Evolutionary conservation across 1,284 basidiomycete species (phyloP).

Genomic region (Melampsora larici-populina): DNA sequence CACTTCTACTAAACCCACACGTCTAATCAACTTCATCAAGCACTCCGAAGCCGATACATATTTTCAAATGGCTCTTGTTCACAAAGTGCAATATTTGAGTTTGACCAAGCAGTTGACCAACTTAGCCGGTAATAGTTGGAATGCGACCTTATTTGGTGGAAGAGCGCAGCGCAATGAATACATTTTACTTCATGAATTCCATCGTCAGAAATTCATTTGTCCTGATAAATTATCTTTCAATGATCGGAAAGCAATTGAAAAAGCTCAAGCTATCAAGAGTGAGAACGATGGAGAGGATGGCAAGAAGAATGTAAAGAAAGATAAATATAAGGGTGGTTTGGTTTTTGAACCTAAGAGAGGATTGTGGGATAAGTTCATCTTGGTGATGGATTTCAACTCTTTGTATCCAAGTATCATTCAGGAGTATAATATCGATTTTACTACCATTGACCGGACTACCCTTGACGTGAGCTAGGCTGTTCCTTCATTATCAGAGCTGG

Average conservation of each 20-base stretch:
- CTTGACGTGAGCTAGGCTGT: conserved; percentile 62
- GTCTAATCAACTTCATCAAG: conserved; percentile 78
- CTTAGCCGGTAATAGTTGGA: conserved; percentile 98
- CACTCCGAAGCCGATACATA: conserved; percentile 92
- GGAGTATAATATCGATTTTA: conserved; percentile 99
- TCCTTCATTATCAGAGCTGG: background rate
- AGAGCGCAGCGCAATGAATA: conserved; percentile 98
- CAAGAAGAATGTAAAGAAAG: conserved; percentile 70
- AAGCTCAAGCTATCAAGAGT: conserved; percentile 66
- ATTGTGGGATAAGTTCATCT: conserved; percentile 91
- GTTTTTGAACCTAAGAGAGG: conserved; percentile 96
- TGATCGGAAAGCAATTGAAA: conserved; percentile 60
- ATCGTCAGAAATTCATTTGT: conserved; percentile 89
- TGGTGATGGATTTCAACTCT: conserved; percentile 99
- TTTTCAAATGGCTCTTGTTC: conserved; percentile 90
- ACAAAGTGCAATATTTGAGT: conserved; percentile 82
- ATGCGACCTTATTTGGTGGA: conserved; percentile 85
- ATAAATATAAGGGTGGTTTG: conserved; percentile 97
- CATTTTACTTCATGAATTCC: conserved; percentile 97
- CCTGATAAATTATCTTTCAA: conserved; percentile 77
- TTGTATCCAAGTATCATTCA: conserved; percentile 99
- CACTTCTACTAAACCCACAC: conserved; percentile 70
- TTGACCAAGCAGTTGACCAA: conserved; percentile 92
- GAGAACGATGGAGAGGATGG: conserved; percentile 54
- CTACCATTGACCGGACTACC: conserved; percentile 73